Evolutionary conservation across 2,329 filamentous ascomycete species (phyloP), one percentile per base, ranked within the genome.

Genomic region (Trichoderma brevicompactum): DNA sequence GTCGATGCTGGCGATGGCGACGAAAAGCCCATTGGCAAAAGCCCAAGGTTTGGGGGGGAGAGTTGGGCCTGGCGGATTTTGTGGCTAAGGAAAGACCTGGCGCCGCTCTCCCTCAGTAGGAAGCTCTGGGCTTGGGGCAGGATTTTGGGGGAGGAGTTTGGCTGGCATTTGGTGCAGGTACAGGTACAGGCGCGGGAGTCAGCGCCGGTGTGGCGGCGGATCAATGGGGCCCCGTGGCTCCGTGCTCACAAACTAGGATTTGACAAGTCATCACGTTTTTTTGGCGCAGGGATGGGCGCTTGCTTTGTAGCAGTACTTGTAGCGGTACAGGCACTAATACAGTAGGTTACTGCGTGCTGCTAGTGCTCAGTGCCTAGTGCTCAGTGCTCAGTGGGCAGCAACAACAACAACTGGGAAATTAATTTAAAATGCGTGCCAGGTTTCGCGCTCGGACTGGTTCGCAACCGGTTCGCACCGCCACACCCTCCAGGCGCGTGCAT

Each of bases 191-290:
- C 12, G 40, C 52, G 41, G 34, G 56, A n/a, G 28, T 34, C 59
- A 53, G 38, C 41, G 34, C 54, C 15, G 50, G 13, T 41, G 49
- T 55, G 41, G 48, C 7, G 50, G 54, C 63, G 63, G 63, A 65
- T 65, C 63, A 65, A 65, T 65, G 49, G 44, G 53, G 46, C 46
- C 19, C 63, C 63, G 63, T 48, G 7, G 63, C 54, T 65, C 63
- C 63, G 62, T 34, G 62, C 59, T 38, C 17, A 10, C 38, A 38
- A 48, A 36, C 41, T n/a, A 19, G 52, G 41, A 41, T 64, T 40
- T 56, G 61, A 40, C 61, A 64, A 64, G 50, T 64, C 61, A 64
- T 64, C 43, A 56, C 40, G 32, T 48, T 36, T 32, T 34, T 34
- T 36, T 8, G 36, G 36, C 23, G 23, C 23, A 28, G 23, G 23